These are phyloP conservation scores for Fusarium subtropicale DNA, from an alignment of 2,329 filamentous ascomycete genomes.

Conservation along the genomic window DNA sequence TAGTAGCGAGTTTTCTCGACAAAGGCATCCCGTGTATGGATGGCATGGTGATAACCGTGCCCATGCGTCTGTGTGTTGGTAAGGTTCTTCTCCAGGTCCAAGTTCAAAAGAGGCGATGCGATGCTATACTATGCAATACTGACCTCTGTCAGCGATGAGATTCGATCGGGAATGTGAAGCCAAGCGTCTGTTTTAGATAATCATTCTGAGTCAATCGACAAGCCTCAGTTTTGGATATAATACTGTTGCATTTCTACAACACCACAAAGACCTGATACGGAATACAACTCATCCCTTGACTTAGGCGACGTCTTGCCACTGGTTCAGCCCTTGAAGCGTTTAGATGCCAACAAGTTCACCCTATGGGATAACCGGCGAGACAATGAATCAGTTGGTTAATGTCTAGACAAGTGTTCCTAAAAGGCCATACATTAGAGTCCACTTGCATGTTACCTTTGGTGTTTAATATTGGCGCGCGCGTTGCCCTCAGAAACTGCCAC, in stretches of 20 bases:
- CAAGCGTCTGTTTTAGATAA: neutral
- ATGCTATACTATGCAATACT: neutral
- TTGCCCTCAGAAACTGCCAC: slow-evolving; percentile 29
- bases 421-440: neutral
- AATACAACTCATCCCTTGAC: slow-evolving; percentile 28
- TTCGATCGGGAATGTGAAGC: neutral
- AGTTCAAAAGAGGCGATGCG: slow-evolving; percentile 6
- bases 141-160: neutral
- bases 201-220: slow-evolving; percentile 17
- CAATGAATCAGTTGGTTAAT: neutral
- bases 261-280: slow-evolving; percentile 12
- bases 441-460: slow-evolving; percentile 14
- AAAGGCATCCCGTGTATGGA: neutral
- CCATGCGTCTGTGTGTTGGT: slow-evolving; percentile 14
- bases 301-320: slow-evolving; percentile 16
- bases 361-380: slow-evolving; percentile 6
- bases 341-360: slow-evolving; percentile 20
- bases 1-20: neutral
- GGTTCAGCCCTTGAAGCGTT: slow-evolving; percentile 8
- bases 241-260: slow-evolving; percentile 28
- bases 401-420: neutral
- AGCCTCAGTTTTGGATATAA: slow-evolving; percentile 18
- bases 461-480: slow-evolving; percentile 26
- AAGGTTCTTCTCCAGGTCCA: neutral
- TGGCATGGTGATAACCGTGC: neutral